phyloP scores from a whole-genome alignment of 768 basidiomycete species.

The Bullera alba region DNA sequence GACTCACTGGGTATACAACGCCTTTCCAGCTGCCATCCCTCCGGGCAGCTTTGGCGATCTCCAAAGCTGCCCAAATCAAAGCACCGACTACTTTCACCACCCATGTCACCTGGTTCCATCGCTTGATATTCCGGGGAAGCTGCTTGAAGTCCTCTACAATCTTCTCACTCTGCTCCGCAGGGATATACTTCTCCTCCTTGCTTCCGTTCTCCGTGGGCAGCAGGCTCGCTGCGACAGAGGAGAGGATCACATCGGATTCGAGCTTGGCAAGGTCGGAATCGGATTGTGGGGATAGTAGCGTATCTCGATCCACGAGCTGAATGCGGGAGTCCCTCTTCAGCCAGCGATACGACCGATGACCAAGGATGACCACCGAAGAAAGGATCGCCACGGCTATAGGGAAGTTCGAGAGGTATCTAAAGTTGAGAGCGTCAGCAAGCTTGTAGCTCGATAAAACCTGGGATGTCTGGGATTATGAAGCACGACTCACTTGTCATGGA shows the following conservation, averaged over 20 bases:
- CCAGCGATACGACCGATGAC: slow-evolving; percentile 1
- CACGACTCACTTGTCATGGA: slow-evolving; percentile 14
- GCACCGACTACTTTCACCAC: slow-evolving; percentile 19
- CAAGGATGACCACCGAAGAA: slow-evolving; percentile 2
- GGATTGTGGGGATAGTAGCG: slow-evolving; percentile 21
- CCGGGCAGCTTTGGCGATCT: slow-evolving; percentile 10
- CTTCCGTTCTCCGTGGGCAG: neutral
- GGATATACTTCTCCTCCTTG: neutral
- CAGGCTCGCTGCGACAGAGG: slow-evolving; percentile 22
- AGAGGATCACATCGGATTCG: slow-evolving; percentile 31
- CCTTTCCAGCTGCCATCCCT: slow-evolving; percentile 10
- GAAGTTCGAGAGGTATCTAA: slow-evolving; percentile 22
- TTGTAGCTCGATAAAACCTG: neutral
- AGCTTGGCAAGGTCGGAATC: slow-evolving; percentile 23
- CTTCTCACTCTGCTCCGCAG: slow-evolving; percentile 16
- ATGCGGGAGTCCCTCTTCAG: no score
- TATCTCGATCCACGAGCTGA: no score
- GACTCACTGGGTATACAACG: slow-evolving; percentile 27
- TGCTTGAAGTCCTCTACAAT: slow-evolving; percentile 18
- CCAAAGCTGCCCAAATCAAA: slow-evolving; percentile 18
- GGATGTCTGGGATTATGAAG: neutral
- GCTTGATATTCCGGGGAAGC: neutral
- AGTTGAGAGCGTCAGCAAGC: neutral
- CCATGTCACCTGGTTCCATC: slow-evolving; percentile 16
- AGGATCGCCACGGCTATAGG: slow-evolving; percentile 13